These are phyloP conservation scores for Fraxinus ornus DNA, from an alignment of 305 asterid genomes.

Conservation along the genomic window DNA sequence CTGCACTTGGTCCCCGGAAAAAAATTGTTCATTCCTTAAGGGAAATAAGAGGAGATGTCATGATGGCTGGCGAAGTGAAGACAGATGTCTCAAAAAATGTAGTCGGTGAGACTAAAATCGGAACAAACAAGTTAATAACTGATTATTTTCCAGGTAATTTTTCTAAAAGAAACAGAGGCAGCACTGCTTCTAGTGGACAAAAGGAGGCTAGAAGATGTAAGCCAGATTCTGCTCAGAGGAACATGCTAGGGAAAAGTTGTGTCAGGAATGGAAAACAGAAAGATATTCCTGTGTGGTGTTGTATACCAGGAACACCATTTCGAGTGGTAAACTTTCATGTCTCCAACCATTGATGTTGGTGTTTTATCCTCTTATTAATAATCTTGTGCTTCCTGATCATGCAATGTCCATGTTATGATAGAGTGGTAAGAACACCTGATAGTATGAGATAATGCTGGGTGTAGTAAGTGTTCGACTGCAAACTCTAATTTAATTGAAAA, in stretches of 20 bases:
- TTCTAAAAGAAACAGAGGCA: conserved; percentile 36
- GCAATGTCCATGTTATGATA: not conserved
- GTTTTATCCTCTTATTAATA: not conserved
- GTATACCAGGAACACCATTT: conserved; percentile 88
- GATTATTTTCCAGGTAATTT: conserved; percentile 66
- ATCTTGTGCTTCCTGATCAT: not conserved
- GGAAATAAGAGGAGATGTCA: conserved; percentile 45
- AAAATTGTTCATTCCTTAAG: conserved; percentile 63
- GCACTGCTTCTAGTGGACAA: conserved; percentile 30
- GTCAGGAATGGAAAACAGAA: conserved; percentile 53
- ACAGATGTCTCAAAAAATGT: conserved; percentile 36
- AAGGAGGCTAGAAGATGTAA: conserved; percentile 31
- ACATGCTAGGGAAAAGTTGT: conserved; percentile 37
- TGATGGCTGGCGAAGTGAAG: conserved; percentile 39
- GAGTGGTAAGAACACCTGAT: not conserved
- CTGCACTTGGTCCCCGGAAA: conserved; percentile 91
- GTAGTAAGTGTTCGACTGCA: not conserved
- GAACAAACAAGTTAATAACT: conserved; percentile 75
- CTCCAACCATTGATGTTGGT: not conserved
- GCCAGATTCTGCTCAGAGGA: conserved; percentile 34
- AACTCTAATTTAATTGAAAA: not conserved
- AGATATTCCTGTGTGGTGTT: conserved; percentile 75
- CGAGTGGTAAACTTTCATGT: conserved; percentile 59
- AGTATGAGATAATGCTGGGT: not conserved
- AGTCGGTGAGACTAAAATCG: conserved; percentile 42